Percentiles rank a stretch among this genome's conserved stretches.
These are phyloP conservation scores for Hirschioporus abietinus DNA, from an alignment of 768 basidiomycete genomes.

Conservation along the genomic window DNA sequence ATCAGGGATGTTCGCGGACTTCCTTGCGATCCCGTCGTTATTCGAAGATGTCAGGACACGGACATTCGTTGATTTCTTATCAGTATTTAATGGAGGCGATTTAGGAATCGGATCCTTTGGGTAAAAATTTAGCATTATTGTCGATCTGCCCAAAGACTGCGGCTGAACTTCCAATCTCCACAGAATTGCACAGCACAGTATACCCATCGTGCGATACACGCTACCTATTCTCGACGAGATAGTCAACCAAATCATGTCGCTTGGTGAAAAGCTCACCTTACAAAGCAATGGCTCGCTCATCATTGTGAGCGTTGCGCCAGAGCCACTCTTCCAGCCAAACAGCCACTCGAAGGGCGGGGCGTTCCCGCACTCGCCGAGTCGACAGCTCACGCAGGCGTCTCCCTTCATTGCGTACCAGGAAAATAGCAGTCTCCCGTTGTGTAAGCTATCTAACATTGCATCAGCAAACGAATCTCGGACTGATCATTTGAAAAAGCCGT, in stretches of 20 bases:
- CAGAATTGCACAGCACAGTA: conserved; percentile 1
- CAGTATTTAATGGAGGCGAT: neutral
- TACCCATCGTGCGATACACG: neutral
- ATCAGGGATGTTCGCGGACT: conserved; percentile 15
- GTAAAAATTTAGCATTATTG: neutral
- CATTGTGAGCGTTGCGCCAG: neutral
- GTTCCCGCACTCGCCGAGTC: neutral
- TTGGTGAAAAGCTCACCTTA: neutral
- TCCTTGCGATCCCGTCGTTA: conserved; percentile 10
- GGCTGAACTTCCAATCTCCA: neutral
- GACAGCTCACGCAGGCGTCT: conserved; percentile 1
- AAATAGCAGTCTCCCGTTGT: neutral
- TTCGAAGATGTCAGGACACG: neutral
- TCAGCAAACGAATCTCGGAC: neutral
- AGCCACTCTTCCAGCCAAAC: neutral
- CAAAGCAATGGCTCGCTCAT: neutral
- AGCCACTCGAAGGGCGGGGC: conserved; percentile 1
- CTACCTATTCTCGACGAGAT: neutral
- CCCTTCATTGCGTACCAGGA: neutral
- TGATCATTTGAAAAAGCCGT: neutral
- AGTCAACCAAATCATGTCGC: neutral
- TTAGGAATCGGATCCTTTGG: neutral
- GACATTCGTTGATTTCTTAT: conserved; percentile 9
- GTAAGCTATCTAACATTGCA: neutral
- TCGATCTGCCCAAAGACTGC: neutral